Evolutionary conservation across 768 basidiomycete species (phyloP), one percentile per base, ranked within the genome.

Genomic region (Termitomyces titanicus): DNA sequence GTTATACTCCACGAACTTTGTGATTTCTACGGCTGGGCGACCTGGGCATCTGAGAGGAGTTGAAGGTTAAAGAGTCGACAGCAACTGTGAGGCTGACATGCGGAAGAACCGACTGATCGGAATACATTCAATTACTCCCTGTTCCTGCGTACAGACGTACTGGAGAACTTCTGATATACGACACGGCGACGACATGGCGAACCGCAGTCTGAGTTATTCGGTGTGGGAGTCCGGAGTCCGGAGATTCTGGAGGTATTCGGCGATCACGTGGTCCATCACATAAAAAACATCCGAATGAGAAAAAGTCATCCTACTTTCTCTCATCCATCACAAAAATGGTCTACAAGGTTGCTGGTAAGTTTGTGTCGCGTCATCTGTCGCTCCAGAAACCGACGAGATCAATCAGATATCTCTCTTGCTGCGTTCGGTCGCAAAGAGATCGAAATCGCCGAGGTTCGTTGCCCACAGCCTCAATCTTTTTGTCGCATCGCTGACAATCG

Each of bases 371-470:
- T 25, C 31, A 17, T 38, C 13, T 27, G 24, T 42, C 39, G 33
- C 25, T 34, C 22, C 31, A 53, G 51, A 55, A 58, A n/a, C 57
- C 60, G 66, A 25, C 55, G 33, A 31, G 15, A 38, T 39, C 33
- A 52, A 50, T 10, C 43, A 92, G 94, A 94, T 70, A 79, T 96
- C 67, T 98, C 95, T 66, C 92, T 99, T 70, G 97, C 97, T 70
- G 96, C 96, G 57, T 99, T 98, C 76, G 94, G 96, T 74, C 94
- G 96, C 80, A 99, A 99, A 80, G 96, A 99, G 80, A 92, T 99
- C 66, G 88, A 96, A 79, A 91, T 99, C 74, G 96, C 96, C 60
- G 96, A 99, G 88, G 95, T 96, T 51, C 40, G 39, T 61, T 43
- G 54, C 57, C 35, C 58, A 57, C 60, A 48, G 54, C 50, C 53